These are phyloP conservation scores for Trichoderma atroviride DNA, from an alignment of 2,329 filamentous ascomycete genomes.

Conservation along the genomic window DNA sequence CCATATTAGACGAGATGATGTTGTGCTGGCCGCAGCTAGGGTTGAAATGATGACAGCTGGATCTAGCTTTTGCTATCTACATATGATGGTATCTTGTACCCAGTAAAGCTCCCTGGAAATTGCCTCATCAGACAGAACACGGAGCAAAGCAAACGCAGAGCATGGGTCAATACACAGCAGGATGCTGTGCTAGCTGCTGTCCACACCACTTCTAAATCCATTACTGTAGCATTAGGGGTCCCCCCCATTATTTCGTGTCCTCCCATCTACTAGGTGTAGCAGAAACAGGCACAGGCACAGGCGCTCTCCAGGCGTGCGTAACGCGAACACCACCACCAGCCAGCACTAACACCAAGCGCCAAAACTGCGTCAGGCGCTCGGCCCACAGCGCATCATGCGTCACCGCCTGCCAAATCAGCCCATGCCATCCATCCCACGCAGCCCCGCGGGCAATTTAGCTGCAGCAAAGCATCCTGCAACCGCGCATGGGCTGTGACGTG, in stretches of 20 bases:
- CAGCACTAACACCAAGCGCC: neutral
- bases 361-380: neutral
- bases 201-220: slow-evolving; percentile 1
- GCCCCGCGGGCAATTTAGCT: slow-evolving; percentile 20
- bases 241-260: neutral
- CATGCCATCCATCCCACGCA: neutral
- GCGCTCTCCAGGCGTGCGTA: neutral
- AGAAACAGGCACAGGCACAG: neutral
- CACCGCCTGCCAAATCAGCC: slow-evolving; percentile 24
- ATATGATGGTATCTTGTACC: neutral
- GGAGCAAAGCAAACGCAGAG: neutral
- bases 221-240: neutral
- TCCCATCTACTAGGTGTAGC: neutral
- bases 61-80: neutral
- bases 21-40: neutral
- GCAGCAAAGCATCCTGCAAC: neutral
- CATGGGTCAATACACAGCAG: neutral
- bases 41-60: neutral
- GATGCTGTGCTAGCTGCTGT: neutral
- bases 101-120: neutral
- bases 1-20: neutral
- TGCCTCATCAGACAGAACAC: neutral
- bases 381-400: slow-evolving; percentile 9
- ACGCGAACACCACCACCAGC: neutral
- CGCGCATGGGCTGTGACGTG: slow-evolving; percentile 7